Conservation (phyloP, 768 basidiomycete genomes). For the Tulasnella sp. region DNA sequence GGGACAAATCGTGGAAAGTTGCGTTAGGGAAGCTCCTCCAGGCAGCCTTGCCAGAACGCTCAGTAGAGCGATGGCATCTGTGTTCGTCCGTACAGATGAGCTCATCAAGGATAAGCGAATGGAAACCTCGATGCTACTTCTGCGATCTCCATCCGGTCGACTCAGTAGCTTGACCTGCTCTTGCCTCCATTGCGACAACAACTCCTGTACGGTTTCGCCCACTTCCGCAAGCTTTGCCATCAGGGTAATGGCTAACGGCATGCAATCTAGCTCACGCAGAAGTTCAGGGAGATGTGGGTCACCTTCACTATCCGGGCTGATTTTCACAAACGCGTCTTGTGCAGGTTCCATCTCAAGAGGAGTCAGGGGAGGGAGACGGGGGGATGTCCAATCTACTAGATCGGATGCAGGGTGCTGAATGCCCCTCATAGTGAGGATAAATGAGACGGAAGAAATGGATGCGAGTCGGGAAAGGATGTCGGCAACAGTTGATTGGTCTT, state of each 20-base stretch:
- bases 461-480: slow-evolving; percentile 22
- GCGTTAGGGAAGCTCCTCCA: slow-evolving; percentile 21
- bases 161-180: slow-evolving; percentile 4
- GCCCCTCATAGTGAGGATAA: slow-evolving; percentile 28
- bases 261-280: slow-evolving; percentile 22
- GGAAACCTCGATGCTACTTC: slow-evolving; percentile 20
- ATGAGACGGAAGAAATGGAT: slow-evolving; percentile 22
- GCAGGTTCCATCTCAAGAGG: slow-evolving; percentile 15
- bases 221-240: slow-evolving; percentile 23
- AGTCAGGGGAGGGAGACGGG: background rate
- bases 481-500: slow-evolving; percentile 20
- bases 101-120: slow-evolving; percentile 22
- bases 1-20: no score
- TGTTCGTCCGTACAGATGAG: slow-evolving; percentile 17
- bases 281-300: slow-evolving; percentile 21
- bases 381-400: slow-evolving; percentile 4
- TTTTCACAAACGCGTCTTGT: slow-evolving; percentile 19
- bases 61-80: slow-evolving; percentile 20
- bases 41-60: slow-evolving; percentile 23
- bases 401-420: background rate
- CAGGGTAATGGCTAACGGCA: slow-evolving; percentile 29
- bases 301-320: slow-evolving; percentile 19
- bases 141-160: slow-evolving; percentile 1
- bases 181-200: slow-evolving; percentile 8
- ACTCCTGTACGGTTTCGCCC: slow-evolving; percentile 1